Evolutionary conservation across 148 eudicot genomes (phyloP).

Genomic region (Tetragonia tetragonoides): DNA sequence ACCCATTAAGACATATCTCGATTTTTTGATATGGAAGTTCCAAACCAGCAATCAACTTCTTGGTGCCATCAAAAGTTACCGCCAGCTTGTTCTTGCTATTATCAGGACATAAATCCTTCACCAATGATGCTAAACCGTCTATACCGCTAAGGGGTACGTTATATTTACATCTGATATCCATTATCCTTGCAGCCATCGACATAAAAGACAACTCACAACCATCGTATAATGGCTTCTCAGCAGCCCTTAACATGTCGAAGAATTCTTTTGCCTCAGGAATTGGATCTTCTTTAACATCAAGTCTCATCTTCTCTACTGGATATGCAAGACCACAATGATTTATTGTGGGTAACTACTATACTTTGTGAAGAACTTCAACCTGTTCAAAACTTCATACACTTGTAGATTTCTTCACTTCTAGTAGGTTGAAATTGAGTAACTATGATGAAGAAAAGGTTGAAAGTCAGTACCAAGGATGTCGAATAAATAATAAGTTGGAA

Average conservation of each 20-base stretch:
- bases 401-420: no score
- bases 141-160: not conserved
- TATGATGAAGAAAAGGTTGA: no score
- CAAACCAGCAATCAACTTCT: not conserved
- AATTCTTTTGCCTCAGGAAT: not conserved
- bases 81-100: not conserved
- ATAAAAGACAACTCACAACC: not conserved
- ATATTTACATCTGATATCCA: not conserved
- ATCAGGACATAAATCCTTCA: not conserved
- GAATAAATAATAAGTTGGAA: no score
- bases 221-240: constrained; percentile 4
- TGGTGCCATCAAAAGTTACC: not conserved
- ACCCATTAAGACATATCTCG: not conserved
- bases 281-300: constrained; percentile 2
- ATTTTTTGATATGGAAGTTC: constrained; percentile 2
- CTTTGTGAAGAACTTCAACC: not conserved
- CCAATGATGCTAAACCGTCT: not conserved
- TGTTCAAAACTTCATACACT: not conserved
- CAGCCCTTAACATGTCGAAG: constrained; percentile 5
- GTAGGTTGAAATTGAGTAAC: no score
- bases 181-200: constrained; percentile 3
- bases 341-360: not conserved
- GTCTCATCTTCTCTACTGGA: not conserved
- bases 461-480: no score
- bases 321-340: not conserved